A percentile compares a stretch with the other conserved stretches of the same genome.
Evolutionary conservation across 768 basidiomycete species (phyloP).

Genomic region (Pleurotus sapidus): DNA sequence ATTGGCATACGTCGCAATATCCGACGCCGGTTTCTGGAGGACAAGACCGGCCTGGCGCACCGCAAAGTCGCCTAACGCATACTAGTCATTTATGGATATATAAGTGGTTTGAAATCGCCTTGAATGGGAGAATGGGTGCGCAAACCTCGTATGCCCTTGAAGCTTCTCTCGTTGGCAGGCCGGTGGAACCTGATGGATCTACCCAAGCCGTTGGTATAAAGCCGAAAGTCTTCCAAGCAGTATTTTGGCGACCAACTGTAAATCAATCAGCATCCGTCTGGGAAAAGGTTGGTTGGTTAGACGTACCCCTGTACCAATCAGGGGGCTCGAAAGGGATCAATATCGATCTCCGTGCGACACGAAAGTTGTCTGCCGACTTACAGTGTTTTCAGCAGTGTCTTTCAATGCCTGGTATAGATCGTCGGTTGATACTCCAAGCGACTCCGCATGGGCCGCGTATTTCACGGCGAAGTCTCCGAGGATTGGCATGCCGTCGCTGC

Average conservation of each 20-base stretch:
- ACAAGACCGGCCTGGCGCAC: slow-evolving; percentile 47
- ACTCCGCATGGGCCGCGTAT: slow-evolving; percentile 31
- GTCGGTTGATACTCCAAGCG: slow-evolving; percentile 40
- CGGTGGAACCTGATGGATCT: slow-evolving; percentile 44
- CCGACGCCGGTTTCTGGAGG: slow-evolving; percentile 32
- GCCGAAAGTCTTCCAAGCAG: slow-evolving; percentile 47
- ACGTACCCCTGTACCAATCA: slow-evolving; percentile 43
- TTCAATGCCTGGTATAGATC: slow-evolving; percentile 49
- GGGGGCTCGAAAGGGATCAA: slow-evolving; percentile 30
- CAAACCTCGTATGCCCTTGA: slow-evolving; percentile 44
- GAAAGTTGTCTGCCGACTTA: slow-evolving; percentile 15
- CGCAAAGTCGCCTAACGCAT: slow-evolving; percentile 48
- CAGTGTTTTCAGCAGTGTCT: slow-evolving; percentile 51
- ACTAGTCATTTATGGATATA: slow-evolving; percentile 22
- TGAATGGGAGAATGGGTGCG: not conserved
- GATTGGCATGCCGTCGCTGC: slow-evolving; percentile 49
- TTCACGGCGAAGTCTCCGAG: slow-evolving; percentile 51
- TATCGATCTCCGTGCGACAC: not conserved
- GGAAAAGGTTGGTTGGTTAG: not conserved
- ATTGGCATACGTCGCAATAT: slow-evolving; percentile 42
- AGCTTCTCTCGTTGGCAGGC: slow-evolving; percentile 47
- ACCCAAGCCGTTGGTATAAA: slow-evolving; percentile 48
- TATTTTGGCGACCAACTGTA: slow-evolving; percentile 47
- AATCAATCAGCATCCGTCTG: not conserved
- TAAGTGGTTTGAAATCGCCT: not conserved